Percentiles rank a stretch among this genome's conserved stretches.
These are phyloP conservation scores for Lolium multiflorum DNA, from an alignment of 176 grass and related monocot genomes.

Conservation along the genomic window DNA sequence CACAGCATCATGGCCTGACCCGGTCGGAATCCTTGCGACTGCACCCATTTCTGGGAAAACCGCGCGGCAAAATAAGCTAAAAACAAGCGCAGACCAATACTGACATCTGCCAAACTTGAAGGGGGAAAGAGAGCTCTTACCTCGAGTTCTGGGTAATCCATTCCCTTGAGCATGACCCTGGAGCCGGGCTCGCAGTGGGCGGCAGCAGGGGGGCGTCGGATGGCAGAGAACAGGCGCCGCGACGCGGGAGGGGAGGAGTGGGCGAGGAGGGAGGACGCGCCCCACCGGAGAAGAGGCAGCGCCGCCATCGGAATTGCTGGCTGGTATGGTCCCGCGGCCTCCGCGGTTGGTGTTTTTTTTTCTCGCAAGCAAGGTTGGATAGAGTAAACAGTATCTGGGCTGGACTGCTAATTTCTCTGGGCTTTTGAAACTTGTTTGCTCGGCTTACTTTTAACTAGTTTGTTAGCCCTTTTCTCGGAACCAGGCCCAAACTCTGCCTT, in stretches of 20 bases:
- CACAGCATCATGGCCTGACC: conserved; percentile 96
- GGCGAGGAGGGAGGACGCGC: conserved; percentile 49
- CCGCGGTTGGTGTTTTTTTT: background rate
- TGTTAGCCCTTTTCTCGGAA: background rate
- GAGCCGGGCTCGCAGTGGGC: conserved; percentile 42
- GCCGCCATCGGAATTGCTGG: conserved; percentile 53
- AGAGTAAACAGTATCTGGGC: background rate
- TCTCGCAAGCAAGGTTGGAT: background rate
- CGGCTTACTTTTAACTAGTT: too few relatives aligned
- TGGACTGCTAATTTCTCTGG: background rate
- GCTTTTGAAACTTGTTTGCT: background rate
- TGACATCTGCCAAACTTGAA: conserved; percentile 5
- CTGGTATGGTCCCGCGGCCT: background rate
- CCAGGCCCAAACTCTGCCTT: too few relatives aligned
- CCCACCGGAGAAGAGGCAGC: conserved; percentile 72
- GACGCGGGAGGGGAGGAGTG: conserved; percentile 18
- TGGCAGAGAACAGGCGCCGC: conserved; percentile 45
- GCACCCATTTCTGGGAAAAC: conserved; percentile 77
- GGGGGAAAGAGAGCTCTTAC: conserved; percentile 45
- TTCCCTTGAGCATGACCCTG: conserved; percentile 79
- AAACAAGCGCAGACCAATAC: background rate
- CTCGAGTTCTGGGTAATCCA: conserved; percentile 93
- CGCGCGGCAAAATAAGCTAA: conserved; percentile 28
- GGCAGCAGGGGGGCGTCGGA: conserved; percentile 40
- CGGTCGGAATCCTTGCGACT: conserved; percentile 78